These are phyloP conservation scores for Alternaria brassicicola DNA, from an alignment of 2,329 filamentous ascomycete species.

Conservation along the genomic window DNA sequence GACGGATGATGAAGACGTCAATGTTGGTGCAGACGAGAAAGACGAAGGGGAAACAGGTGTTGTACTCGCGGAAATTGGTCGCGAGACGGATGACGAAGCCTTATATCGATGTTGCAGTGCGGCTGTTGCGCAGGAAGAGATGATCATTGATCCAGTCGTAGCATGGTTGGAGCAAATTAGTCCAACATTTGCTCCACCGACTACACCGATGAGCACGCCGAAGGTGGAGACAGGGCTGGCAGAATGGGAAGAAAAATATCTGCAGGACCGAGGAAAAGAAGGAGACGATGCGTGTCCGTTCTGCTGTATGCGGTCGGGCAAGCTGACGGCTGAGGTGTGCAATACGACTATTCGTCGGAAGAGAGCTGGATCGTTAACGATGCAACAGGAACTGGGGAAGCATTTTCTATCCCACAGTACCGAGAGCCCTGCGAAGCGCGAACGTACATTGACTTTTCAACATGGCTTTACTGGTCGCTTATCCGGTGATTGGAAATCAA, in stretches of 20 bases:
- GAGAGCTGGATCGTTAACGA: not conserved
- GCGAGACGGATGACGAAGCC: not conserved
- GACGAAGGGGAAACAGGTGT: not conserved
- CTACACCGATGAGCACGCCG: not conserved
- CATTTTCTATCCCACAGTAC: not conserved
- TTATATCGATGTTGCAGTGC: not conserved
- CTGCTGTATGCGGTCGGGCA: not conserved
- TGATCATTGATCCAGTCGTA: not conserved
- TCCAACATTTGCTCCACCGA: not conserved
- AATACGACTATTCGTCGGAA: not conserved
- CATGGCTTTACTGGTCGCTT: not conserved
- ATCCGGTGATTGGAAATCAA: not conserved
- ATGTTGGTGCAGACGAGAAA: rapidly evolving
- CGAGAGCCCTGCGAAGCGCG: not conserved
- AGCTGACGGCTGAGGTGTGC: not conserved
- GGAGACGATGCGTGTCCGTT: not conserved
- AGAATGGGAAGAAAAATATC: not conserved
- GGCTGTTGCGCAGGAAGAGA: not conserved
- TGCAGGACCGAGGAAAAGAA: rapidly evolving
- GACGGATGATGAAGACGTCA: not conserved
- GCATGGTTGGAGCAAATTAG: not conserved
- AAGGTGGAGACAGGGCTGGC: rapidly evolving
- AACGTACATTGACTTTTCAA: not conserved
- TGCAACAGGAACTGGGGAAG: not conserved
- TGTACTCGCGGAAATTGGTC: not conserved